Evolutionary conservation across 352 stramenopile species (phyloP).

Genomic region (Globisporangium megalacanthum): DNA sequence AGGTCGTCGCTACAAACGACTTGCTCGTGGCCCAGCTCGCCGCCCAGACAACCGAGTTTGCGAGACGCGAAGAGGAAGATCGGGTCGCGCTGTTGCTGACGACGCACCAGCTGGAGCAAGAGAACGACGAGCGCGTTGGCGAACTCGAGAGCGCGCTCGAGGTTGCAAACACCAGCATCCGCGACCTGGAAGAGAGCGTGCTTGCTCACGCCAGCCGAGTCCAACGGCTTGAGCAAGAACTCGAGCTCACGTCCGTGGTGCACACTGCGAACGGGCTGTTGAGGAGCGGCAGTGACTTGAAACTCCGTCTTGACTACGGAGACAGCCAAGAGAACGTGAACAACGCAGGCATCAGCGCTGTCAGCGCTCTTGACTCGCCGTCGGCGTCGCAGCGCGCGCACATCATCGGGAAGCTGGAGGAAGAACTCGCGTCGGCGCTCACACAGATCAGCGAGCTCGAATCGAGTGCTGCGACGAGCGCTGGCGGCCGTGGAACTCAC

Average conservation of each 20-base stretch:
- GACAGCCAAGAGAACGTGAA: background rate
- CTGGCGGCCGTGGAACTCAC: background rate
- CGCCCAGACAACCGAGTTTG: constrained; percentile 7
- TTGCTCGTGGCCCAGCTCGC: constrained; percentile 1
- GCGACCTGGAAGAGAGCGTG: constrained; percentile 1
- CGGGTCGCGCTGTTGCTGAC: constrained; percentile 2
- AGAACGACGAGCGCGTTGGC: background rate
- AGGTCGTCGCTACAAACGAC: background rate
- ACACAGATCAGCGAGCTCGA: constrained; percentile 20
- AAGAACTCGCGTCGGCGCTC: constrained; percentile 19
- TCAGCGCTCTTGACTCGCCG: background rate
- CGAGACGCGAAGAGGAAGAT: constrained; percentile 14
- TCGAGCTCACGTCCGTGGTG: constrained; percentile 10
- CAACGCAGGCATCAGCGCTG: background rate
- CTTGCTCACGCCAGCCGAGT: constrained; percentile 7
- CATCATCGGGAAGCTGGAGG: constrained; percentile 23
- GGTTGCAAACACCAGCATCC: constrained; percentile 1
- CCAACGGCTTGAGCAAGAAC: constrained; percentile 11
- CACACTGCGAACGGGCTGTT: constrained; percentile 11
- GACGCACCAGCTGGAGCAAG: constrained; percentile 6
- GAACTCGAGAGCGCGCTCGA: constrained; percentile 7
- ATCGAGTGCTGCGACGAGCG: background rate
- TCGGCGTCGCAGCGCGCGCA: constrained; percentile 12
- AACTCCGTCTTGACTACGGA: background rate
- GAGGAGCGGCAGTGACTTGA: background rate